Base-by-base conservation (phyloP, 805 yeast species). In the Candida takata region DNA sequence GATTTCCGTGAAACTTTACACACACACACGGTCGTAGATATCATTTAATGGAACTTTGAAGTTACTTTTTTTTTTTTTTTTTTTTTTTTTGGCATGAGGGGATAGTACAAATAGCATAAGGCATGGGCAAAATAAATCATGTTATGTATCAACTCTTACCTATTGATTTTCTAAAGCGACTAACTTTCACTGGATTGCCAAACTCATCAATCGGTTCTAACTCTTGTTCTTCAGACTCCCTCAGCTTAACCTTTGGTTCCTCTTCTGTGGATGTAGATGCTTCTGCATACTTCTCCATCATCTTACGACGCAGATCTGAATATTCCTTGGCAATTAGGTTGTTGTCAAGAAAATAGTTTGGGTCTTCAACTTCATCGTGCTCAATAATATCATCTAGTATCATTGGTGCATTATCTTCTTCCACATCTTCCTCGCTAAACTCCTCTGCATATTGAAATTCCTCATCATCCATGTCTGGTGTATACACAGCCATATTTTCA, bases 151-250 rank as follows among this genome's bases (percentile, higher is more conserved):
- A 20, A 9, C 13, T 11, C 24, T 29, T 29, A 11, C 28, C 29
- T 12, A 34, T 23, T 10, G 23, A 24, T 9, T 84, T 74, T 49
- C 67, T 81, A 56, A 85, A 85, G 34, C 86, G 62, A 51, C 94
- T 83, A 2, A 73, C 61, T 40, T 66, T 77, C 7, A 72, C 53
- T 0, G 77, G 77, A 36, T 74, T 69, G 0, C 85, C 85, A 26
- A 59, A 48, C 36, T 74, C 80, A 45, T 82, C 86, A 6, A 82
- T 60, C 0, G 85, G 86, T 49, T 82, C 94, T 14, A 74, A 47
- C 38, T 77, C 88, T 40, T 58, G 48, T 27, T 72, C 84, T 33
- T 63, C 59, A 3, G 68, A 70, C 1, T 70, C 58, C 40, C 65
- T 62, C 4, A 27, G 6, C 8, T 32, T 34, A 24, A 34, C 33